Evolutionary conservation across 306 rosid species (phyloP).

Genomic region (Cucurbita ficifolia): DNA sequence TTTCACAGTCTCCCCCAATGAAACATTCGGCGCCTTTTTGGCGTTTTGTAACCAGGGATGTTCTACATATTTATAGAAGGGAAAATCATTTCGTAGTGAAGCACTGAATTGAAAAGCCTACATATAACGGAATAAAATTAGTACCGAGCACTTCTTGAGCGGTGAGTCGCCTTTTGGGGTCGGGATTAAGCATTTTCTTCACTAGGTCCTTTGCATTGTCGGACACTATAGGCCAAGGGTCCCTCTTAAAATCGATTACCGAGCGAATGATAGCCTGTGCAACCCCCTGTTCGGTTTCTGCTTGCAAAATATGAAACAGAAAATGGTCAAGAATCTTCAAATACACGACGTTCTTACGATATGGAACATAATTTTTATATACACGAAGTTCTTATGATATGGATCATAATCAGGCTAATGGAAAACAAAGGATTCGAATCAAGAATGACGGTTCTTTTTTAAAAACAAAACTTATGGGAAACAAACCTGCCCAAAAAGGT

Average conservation of each 20-base stretch:
- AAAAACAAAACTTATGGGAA: background rate
- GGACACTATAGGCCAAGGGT: constrained; percentile 25
- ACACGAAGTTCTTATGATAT: background rate
- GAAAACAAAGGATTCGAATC: background rate
- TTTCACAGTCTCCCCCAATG: constrained; percentile 47
- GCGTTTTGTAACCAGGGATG: constrained; percentile 51
- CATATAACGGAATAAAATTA: background rate
- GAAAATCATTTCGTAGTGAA: background rate
- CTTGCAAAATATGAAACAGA: background rate
- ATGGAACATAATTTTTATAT: background rate
- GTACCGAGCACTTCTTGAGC: constrained; percentile 24
- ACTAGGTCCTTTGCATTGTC: constrained; percentile 25
- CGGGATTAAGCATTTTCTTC: constrained; percentile 24
- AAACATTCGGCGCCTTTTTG: constrained; percentile 48
- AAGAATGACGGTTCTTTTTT: background rate
- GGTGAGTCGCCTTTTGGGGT: constrained; percentile 17
- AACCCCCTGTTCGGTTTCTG: constrained; percentile 25
- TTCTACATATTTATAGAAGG: constrained; percentile 15
- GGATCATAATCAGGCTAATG: background rate
- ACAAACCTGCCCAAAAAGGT: constrained; percentile 91
- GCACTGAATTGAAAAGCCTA: background rate
- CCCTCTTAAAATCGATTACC: constrained; percentile 20
- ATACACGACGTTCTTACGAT: background rate
- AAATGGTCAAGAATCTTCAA: background rate
- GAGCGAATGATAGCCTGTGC: constrained; percentile 27